phyloP scores from a whole-genome alignment of 352 stramenopile genomes.

The Aphanomyces invadans region DNA sequence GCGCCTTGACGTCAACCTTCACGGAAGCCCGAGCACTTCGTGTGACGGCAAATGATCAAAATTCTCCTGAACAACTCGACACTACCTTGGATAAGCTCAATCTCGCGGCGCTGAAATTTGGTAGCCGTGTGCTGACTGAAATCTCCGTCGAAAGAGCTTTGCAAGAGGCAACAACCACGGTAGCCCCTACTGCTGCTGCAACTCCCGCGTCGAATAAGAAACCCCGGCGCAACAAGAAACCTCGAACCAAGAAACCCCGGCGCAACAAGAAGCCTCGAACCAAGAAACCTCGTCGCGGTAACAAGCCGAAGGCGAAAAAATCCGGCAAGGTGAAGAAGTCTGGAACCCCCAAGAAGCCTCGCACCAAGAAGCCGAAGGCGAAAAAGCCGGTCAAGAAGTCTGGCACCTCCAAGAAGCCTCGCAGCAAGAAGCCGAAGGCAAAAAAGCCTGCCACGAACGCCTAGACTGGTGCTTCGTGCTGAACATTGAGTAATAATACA shows the following conservation, averaged over 20 bases:
- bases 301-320: constrained; percentile 2
- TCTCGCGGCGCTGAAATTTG: not conserved
- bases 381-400: not conserved
- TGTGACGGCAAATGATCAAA: not conserved
- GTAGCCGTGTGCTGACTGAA: not conserved
- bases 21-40: not conserved
- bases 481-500: no score
- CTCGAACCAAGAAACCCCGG: not conserved
- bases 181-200: not conserved
- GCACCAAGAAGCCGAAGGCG: not conserved
- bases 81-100: not conserved
- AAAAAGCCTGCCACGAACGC: not conserved
- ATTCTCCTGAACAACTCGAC: not conserved
- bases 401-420: not conserved
- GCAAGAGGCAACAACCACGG: no score
- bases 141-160: not conserved
- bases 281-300: not conserved
- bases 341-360: not conserved
- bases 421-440: not conserved
- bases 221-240: not conserved
- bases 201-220: not conserved
- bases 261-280: not conserved
- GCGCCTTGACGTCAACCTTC: constrained; percentile 7
- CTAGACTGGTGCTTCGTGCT: no score
- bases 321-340: not conserved